A percentile compares a stretch with the other conserved stretches of the same genome.
These are phyloP conservation scores for Leucocoprinus sp. DNA, from an alignment of 768 basidiomycete species.

Conservation along the genomic window DNA sequence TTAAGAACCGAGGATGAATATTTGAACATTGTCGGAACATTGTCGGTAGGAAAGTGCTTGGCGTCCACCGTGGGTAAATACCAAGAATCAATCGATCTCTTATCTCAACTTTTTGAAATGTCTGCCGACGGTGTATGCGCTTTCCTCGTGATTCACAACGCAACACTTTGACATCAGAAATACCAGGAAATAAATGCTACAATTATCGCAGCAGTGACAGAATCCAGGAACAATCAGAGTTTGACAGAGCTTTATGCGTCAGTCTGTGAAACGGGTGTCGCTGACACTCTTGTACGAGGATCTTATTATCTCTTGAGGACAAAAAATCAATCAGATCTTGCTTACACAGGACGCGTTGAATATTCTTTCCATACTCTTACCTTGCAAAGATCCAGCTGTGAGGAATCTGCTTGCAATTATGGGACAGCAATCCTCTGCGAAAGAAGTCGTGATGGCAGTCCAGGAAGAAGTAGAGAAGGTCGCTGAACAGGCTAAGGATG, in stretches of 20 bases:
- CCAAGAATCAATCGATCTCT: neutral
- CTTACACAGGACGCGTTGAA: conserved; percentile 34
- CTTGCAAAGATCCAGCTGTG: conserved; percentile 28
- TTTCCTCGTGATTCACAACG: neutral
- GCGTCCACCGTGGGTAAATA: neutral
- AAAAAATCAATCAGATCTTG: neutral
- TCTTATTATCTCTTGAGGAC: neutral
- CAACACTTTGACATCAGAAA: neutral
- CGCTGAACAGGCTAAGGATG: conserved; percentile 14
- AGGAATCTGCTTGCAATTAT: conserved; percentile 32
- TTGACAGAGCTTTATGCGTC: conserved; percentile 2
- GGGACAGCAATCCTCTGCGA: conserved; percentile 32
- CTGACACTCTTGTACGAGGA: conserved; percentile 8
- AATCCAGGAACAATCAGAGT: neutral
- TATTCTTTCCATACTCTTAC: conserved; percentile 31
- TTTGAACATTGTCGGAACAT: too few relatives aligned
- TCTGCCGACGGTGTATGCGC: conserved; percentile 1
- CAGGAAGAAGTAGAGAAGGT: conserved; percentile 39
- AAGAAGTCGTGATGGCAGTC: conserved; percentile 37
- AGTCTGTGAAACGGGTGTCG: conserved; percentile 1
- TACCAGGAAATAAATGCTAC: neutral
- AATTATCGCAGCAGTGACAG: conserved; percentile 1
- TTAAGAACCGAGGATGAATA: too few relatives aligned
- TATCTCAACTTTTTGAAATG: neutral
- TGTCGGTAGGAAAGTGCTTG: too few relatives aligned